Evolutionary conservation across 2,329 filamentous ascomycete species (phyloP).

Genomic region (Dothideomycetidae sp.): DNA sequence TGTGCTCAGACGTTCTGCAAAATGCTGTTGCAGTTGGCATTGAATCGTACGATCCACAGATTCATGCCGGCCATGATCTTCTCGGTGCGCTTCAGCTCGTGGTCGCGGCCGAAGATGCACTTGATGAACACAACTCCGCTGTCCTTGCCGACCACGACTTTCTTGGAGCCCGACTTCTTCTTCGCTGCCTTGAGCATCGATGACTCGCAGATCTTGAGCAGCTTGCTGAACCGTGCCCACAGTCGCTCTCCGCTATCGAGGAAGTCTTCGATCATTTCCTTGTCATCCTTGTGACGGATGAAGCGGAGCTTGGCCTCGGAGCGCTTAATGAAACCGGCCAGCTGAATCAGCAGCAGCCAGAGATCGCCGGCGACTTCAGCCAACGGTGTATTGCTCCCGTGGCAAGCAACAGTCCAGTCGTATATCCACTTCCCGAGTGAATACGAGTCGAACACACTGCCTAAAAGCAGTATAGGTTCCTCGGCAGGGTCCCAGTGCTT

Average conservation of each 20-base stretch:
- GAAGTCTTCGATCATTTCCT: constrained; percentile 78
- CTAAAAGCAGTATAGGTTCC: constrained; percentile 83
- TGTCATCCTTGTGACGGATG: constrained; percentile 58
- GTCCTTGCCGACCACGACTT: constrained; percentile 71
- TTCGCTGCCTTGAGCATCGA: constrained; percentile 90
- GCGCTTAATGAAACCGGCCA: constrained; percentile 85
- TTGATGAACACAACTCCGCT: constrained; percentile 92
- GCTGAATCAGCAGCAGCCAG: constrained; percentile 87
- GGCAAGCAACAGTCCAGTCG: constrained; percentile 92
- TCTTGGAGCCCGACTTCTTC: constrained; percentile 47
- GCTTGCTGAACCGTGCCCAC: constrained; percentile 67
- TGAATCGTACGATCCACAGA: constrained; percentile 85
- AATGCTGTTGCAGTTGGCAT: constrained; percentile 90
- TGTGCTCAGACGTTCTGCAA: no score
- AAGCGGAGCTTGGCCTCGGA: constrained; percentile 63
- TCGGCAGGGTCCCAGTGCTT: constrained; percentile 98
- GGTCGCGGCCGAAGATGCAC: constrained; percentile 83
- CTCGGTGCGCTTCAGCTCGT: constrained; percentile 79
- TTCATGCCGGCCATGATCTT: constrained; percentile 81
- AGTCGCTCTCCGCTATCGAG: constrained; percentile 77
- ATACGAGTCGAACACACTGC: constrained; percentile 94
- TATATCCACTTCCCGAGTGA: constrained; percentile 98
- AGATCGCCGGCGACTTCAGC: constrained; percentile 86
- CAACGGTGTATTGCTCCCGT: constrained; percentile 68
- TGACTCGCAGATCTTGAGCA: constrained; percentile 82